phyloP scores from a whole-genome alignment of 192 early-diverging fungal species.

The Gigaspora rosea region DNA sequence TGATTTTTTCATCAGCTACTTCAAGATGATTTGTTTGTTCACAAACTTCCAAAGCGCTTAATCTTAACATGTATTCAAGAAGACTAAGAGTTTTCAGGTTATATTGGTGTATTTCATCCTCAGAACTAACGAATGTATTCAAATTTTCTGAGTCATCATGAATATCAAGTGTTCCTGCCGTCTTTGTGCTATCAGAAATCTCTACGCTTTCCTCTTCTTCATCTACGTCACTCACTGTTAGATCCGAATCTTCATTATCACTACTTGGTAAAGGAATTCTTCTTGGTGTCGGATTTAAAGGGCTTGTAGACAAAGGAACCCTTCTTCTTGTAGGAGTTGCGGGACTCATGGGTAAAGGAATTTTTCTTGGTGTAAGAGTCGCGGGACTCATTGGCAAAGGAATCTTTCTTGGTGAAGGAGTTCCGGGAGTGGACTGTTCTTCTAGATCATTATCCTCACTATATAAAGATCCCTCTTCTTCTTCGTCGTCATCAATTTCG shows the following conservation, averaged over 20 bases:
- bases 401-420: no score
- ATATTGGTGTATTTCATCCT: conserved; percentile 12
- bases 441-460: not conserved
- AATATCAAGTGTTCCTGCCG: no score
- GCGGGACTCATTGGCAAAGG: not conserved
- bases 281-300: conserved; percentile 18
- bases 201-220: not conserved
- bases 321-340: conserved; percentile 1
- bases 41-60: conserved; percentile 62
- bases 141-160: not conserved
- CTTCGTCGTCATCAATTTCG: conserved; percentile 20
- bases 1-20: conserved; percentile 67
- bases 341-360: not conserved
- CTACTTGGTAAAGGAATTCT: conserved; percentile 1
- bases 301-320: not conserved
- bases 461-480: conserved; percentile 28
- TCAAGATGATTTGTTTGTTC: conserved; percentile 68
- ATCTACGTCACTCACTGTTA: not conserved
- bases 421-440: not conserved
- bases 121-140: no score
- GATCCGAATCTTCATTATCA: conserved; percentile 20
- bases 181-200: not conserved
- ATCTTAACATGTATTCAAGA: conserved; percentile 65
- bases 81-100: conserved; percentile 50
- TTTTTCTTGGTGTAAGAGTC: not conserved